Conservation (phyloP, 768 basidiomycete species). For the Russula lepida region DNA sequence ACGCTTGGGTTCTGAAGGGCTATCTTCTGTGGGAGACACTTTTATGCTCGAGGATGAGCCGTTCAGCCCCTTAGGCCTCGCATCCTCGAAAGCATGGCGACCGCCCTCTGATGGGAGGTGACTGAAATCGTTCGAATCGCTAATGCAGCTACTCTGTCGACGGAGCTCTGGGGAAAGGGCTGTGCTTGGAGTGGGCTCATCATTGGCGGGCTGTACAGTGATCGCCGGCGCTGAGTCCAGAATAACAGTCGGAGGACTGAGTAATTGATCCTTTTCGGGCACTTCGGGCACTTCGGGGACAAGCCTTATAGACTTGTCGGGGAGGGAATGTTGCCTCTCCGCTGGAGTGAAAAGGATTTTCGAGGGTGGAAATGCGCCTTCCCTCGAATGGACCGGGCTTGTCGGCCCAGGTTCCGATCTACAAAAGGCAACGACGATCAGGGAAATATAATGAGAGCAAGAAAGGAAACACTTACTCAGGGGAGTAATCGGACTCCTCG, state of each 20-base stretch:
- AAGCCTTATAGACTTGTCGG: neutral
- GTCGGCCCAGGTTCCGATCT: slow-evolving; percentile 4
- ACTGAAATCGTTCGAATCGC: slow-evolving; percentile 18
- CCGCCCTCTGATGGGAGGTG: slow-evolving; percentile 22
- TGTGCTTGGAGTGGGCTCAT: neutral
- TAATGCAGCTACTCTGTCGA: slow-evolving; percentile 27
- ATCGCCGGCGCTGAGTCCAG: neutral
- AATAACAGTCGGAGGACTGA: neutral
- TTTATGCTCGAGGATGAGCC: slow-evolving; percentile 1
- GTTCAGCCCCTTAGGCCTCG: neutral
- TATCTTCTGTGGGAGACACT: slow-evolving; percentile 4
- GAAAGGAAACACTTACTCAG: neutral
- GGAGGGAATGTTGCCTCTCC: neutral
- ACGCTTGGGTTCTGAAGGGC: slow-evolving; percentile 14
- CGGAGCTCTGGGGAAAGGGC: slow-evolving; percentile 5
- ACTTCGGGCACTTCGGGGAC: slow-evolving; percentile 12
- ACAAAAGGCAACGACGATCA: slow-evolving; percentile 1
- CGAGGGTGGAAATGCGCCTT: slow-evolving; percentile 60
- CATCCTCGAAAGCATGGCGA: slow-evolving; percentile 12
- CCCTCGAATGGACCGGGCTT: slow-evolving; percentile 29
- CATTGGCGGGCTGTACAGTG: neutral
- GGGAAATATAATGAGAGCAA: neutral
- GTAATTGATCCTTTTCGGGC: slow-evolving; percentile 5
- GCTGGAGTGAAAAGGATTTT: slow-evolving; percentile 22
- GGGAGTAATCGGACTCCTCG: slow-evolving; percentile 4